Conservation (phyloP, 352 stramenopile genomes). For the Phytophthora agathidicida region DNA sequence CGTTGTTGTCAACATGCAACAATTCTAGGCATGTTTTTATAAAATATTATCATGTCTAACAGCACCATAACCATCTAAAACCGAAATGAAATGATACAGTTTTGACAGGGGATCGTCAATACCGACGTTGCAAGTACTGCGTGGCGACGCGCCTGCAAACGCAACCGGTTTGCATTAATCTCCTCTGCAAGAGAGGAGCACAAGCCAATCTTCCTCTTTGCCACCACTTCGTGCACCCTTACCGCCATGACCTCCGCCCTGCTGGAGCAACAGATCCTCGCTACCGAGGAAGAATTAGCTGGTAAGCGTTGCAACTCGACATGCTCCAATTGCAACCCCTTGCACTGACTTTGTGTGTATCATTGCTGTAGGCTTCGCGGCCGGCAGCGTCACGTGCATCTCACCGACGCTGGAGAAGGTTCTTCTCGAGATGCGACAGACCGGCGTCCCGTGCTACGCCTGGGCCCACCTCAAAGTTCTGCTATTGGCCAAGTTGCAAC, state of each 20-base stretch:
- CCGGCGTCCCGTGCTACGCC: slow-evolving; percentile 72
- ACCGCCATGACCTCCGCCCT: slow-evolving; percentile 17
- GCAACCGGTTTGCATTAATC: slow-evolving; percentile 8
- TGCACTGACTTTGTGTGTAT: neutral
- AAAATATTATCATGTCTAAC: too few relatives aligned
- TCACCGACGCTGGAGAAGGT: slow-evolving; percentile 62
- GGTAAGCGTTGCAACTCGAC: slow-evolving; percentile 49
- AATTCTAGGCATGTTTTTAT: neutral
- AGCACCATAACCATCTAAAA: too few relatives aligned
- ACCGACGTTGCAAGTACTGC: slow-evolving; percentile 1
- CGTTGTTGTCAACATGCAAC: neutral
- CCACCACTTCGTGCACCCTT: too few relatives aligned
- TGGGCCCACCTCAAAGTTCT: slow-evolving; percentile 77
- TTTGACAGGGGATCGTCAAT: too few relatives aligned
- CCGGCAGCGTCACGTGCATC: slow-evolving; percentile 47
- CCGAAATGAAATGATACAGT: too few relatives aligned
- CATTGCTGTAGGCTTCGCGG: slow-evolving; percentile 51
- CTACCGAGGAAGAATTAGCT: slow-evolving; percentile 75
- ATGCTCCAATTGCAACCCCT: too few relatives aligned
- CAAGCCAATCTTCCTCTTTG: slow-evolving; percentile 6
- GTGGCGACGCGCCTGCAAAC: neutral
- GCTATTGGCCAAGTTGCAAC: slow-evolving; percentile 60
- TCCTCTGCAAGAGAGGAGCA: neutral
- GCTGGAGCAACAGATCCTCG: slow-evolving; percentile 58
- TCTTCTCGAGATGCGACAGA: slow-evolving; percentile 70